phyloP scores from a whole-genome alignment of 2,329 filamentous ascomycete genomes.

The Helotiales sp. region DNA sequence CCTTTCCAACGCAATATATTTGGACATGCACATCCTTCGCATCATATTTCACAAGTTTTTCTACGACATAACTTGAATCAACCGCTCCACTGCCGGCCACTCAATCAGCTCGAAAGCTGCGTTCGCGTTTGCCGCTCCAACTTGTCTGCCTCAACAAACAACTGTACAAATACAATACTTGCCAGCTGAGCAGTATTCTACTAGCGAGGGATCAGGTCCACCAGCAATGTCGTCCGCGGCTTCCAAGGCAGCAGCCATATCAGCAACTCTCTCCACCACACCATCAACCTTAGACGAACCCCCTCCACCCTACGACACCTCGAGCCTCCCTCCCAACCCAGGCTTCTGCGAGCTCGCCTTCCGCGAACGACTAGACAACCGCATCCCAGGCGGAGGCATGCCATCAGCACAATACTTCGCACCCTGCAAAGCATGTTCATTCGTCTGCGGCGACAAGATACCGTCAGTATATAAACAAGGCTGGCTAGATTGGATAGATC shows the following conservation, averaged over 20 bases:
- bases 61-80: neutral
- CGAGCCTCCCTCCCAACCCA: slow-evolving; percentile 26
- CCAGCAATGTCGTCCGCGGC: slow-evolving; percentile 14
- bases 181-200: neutral
- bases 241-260: slow-evolving; percentile 4
- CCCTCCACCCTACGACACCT: slow-evolving; percentile 26
- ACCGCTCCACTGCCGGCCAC: too few relatives aligned
- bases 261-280: neutral
- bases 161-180: too few relatives aligned
- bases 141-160: too few relatives aligned
- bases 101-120: neutral
- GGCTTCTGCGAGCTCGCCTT: slow-evolving; percentile 37
- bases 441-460: slow-evolving; percentile 29
- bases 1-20: neutral
- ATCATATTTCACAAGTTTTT: neutral
- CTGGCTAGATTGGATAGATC: slow-evolving; percentile 37
- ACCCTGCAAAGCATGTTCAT: slow-evolving; percentile 32
- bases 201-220: too few relatives aligned
- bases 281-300: slow-evolving; percentile 22
- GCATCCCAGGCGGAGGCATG: slow-evolving; percentile 33
- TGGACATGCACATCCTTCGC: neutral
- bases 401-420: slow-evolving; percentile 31
- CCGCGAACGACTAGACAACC: slow-evolving; percentile 33
- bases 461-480: slow-evolving; percentile 29
- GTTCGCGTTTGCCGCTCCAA: too few relatives aligned